Percentiles rank a stretch among this genome's conserved stretches.
These are phyloP conservation scores for Lobosporangium transversale DNA, from an alignment of 192 early-diverging fungal species.

Conservation along the genomic window DNA sequence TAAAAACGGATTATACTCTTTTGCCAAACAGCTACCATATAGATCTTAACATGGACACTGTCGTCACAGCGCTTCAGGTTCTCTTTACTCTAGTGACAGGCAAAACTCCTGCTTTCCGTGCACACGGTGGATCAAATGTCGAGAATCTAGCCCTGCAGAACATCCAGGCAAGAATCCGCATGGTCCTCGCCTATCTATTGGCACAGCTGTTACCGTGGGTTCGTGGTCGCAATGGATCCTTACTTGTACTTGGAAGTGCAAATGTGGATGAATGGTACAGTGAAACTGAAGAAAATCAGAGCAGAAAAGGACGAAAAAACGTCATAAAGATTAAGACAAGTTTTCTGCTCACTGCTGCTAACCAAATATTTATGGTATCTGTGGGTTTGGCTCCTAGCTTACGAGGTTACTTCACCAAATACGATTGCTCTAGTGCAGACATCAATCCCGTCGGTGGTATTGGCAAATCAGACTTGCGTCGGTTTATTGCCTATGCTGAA, in stretches of 20 bases:
- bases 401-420: slow-evolving; percentile 98
- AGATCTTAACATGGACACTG: slow-evolving; percentile 87
- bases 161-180: slow-evolving; percentile 93
- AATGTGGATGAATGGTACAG: slow-evolving; percentile 98
- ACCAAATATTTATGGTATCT: too few relatives aligned
- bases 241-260: slow-evolving; percentile 95
- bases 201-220: slow-evolving; percentile 96
- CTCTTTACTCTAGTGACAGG: slow-evolving; percentile 83
- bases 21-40: slow-evolving; percentile 80
- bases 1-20: too few relatives aligned
- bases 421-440: slow-evolving; percentile 97
- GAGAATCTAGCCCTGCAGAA: slow-evolving; percentile 99
- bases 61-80: slow-evolving; percentile 76
- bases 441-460: slow-evolving; percentile 97
- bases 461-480: slow-evolving; percentile 86
- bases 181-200: slow-evolving; percentile 96
- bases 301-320: too few relatives aligned
- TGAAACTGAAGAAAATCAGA: background rate
- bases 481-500: slow-evolving; percentile 80
- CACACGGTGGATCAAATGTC: slow-evolving; percentile 82
- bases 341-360: too few relatives aligned
- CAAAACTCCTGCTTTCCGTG: slow-evolving; percentile 77
- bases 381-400: slow-evolving; percentile 57
- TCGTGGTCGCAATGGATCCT: slow-evolving; percentile 67
- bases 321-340: too few relatives aligned